A percentile compares a stretch with the other conserved stretches of the same genome.
Conservation (phyloP, 176 grass and related monocot genomes). For the Melocanna baccifera region DNA sequence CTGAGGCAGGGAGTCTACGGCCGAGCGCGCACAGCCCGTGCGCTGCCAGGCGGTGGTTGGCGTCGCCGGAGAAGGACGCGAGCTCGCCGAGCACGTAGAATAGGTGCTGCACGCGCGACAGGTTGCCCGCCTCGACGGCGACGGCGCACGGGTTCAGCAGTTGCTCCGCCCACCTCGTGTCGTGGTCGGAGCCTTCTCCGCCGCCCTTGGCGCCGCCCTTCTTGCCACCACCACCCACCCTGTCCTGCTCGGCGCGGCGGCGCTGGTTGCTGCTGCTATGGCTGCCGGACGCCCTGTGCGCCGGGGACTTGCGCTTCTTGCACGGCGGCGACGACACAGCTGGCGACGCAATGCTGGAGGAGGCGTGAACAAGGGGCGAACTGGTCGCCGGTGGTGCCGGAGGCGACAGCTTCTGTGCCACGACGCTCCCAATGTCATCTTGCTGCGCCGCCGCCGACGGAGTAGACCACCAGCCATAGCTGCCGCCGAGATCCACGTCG, state of each 20-base stretch:
- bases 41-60: constrained; percentile 82
- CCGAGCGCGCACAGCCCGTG: constrained; percentile 62
- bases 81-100: constrained; percentile 86
- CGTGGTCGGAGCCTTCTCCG: constrained; percentile 37
- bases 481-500: constrained; percentile 30
- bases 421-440: constrained; percentile 48
- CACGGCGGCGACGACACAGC: constrained; percentile 3
- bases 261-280: constrained; percentile 33
- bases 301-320: constrained; percentile 54
- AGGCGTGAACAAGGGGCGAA: background rate
- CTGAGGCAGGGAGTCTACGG: constrained; percentile 18
- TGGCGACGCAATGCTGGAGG: constrained; percentile 29
- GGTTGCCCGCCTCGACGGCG: constrained; percentile 65
- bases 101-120: constrained; percentile 71
- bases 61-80: constrained; percentile 66
- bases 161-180: constrained; percentile 87
- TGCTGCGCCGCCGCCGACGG: constrained; percentile 22
- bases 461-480: constrained; percentile 41
- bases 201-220: constrained; percentile 40
- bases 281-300: background rate
- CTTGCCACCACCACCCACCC: constrained; percentile 10
- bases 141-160: constrained; percentile 72
- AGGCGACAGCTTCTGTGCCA: constrained; percentile 47
- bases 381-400: constrained; percentile 6
- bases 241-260: constrained; percentile 13